Evolutionary conservation across 106 monocot species (phyloP).

Genomic region (Dendrobium catenatum): DNA sequence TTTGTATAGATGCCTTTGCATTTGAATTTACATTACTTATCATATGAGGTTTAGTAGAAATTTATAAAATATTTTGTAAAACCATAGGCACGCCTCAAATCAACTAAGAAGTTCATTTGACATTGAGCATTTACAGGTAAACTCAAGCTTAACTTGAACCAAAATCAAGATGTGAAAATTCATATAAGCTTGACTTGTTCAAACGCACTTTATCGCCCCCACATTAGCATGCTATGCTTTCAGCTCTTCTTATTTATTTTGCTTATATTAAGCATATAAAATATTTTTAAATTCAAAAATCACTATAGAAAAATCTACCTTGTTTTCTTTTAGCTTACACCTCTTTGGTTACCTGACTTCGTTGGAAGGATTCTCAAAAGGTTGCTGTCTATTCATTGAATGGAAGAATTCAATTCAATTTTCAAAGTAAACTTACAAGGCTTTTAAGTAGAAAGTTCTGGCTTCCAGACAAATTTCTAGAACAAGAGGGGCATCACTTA

Average conservation of each 20-base stretch:
- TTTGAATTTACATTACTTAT: no score
- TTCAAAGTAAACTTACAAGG: neutral
- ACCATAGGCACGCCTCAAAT: no score
- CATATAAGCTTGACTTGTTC: no score
- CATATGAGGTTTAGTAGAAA: no score
- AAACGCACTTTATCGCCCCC: neutral
- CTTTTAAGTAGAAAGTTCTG: neutral
- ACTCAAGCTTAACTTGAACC: no score
- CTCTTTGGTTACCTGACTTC: neutral
- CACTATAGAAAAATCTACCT: neutral
- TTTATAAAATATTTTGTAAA: no score
- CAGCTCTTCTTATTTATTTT: neutral
- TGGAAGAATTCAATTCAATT: neutral
- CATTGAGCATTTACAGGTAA: no score
- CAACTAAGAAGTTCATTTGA: no score
- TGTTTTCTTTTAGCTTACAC: neutral
- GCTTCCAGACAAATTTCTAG: neutral
- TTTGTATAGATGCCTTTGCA: no score
- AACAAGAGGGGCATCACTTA: neutral
- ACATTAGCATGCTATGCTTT: neutral
- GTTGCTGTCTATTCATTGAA: neutral
- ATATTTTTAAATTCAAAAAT: neutral
- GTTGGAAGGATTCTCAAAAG: neutral
- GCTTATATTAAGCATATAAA: neutral
- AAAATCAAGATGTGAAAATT: no score